These are phyloP conservation scores for Colletotrichum trifolii DNA, from an alignment of 2,329 filamentous ascomycete species.

Conservation along the genomic window DNA sequence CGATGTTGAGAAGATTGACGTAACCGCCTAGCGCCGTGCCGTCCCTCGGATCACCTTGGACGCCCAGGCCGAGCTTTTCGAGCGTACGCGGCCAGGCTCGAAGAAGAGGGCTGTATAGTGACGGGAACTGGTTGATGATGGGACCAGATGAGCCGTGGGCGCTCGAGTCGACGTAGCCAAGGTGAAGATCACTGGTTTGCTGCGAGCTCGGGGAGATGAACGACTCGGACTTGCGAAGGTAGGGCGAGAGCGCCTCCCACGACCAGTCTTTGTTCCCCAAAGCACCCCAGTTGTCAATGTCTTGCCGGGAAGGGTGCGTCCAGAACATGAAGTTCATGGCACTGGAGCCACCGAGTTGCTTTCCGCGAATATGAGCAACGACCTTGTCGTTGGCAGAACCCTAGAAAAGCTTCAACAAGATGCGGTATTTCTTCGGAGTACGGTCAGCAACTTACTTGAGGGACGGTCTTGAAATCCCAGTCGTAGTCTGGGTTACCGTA, in stretches of 20 bases:
- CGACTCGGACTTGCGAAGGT: constrained; percentile 19
- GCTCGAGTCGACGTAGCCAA: constrained; percentile 11
- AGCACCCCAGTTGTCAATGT: constrained; percentile 67
- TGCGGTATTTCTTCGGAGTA: not conserved
- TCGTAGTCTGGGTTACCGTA: constrained; percentile 39
- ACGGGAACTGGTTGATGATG: constrained; percentile 22
- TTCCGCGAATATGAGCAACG: constrained; percentile 34
- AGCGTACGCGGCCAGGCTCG: constrained; percentile 26
- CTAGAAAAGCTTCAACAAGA: constrained; percentile 1
- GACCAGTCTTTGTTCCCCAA: constrained; percentile 70
- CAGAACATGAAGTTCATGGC: constrained; percentile 70
- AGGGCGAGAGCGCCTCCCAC: constrained; percentile 54
- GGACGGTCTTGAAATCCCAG: constrained; percentile 39
- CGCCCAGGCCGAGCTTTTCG: constrained; percentile 33
- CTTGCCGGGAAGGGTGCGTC: constrained; percentile 57
- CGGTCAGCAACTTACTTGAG: constrained; percentile 33
- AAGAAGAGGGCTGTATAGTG: constrained; percentile 12
- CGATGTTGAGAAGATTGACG: constrained; percentile 38
- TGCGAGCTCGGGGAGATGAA: constrained; percentile 11
- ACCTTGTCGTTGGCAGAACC: constrained; percentile 19
- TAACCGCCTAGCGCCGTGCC: constrained; percentile 37
- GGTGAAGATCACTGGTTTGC: constrained; percentile 9
- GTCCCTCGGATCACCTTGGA: constrained; percentile 37
- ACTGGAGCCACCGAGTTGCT: constrained; percentile 68
- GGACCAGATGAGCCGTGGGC: constrained; percentile 20